These are phyloP conservation scores for Craterostigma plantagineum DNA, from an alignment of 257 asterid species.

Conservation along the genomic window DNA sequence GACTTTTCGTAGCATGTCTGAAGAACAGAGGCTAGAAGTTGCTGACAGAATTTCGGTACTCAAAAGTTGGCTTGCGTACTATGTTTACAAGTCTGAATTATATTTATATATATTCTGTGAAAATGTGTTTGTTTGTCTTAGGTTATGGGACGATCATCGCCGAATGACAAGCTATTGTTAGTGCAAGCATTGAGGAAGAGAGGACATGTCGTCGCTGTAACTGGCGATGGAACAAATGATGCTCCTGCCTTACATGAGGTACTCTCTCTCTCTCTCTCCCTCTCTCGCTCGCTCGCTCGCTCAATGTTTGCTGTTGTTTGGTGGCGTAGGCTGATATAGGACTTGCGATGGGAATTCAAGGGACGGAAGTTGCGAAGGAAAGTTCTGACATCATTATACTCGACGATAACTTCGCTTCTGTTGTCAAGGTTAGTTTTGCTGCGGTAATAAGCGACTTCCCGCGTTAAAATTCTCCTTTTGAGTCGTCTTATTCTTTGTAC, in stretches of 20 bases:
- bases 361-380: slow-evolving; percentile 78
- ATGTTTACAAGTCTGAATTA: too few species aligned
- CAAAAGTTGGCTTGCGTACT: too few species aligned
- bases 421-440: slow-evolving; percentile 40
- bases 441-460: not conserved
- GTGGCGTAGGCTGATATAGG: slow-evolving; percentile 57
- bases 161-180: slow-evolving; percentile 55
- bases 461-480: too few species aligned
- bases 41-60: slow-evolving; percentile 68
- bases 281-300: too few species aligned
- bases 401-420: slow-evolving; percentile 63
- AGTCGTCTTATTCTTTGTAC: not conserved
- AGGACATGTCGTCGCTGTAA: slow-evolving; percentile 70
- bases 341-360: slow-evolving; percentile 72
- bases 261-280: not conserved
- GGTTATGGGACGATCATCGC: slow-evolving; percentile 84
- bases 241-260: slow-evolving; percentile 89
- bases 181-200: slow-evolving; percentile 61
- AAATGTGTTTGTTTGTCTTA: slow-evolving; percentile 7
- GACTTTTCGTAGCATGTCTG: slow-evolving; percentile 31
- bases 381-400: slow-evolving; percentile 64
- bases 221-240: slow-evolving; percentile 82
- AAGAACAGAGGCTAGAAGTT: slow-evolving; percentile 28
- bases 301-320: slow-evolving; percentile 4
- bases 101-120: not conserved